Evolutionary conservation across 352 stramenopile genomes (phyloP).

Genomic region (Globisporangium recalcitrans): DNA sequence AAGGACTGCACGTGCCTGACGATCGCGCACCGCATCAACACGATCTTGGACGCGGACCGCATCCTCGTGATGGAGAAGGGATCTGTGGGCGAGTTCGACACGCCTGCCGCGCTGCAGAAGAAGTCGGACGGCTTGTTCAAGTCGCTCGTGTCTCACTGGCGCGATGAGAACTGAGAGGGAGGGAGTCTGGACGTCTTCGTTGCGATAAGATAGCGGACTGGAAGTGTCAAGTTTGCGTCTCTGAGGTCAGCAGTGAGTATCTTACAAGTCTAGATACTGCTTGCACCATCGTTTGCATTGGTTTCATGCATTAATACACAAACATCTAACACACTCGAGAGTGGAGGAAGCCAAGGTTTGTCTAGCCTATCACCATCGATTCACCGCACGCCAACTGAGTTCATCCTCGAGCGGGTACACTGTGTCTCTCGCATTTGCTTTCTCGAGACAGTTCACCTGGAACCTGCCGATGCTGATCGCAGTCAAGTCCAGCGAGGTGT

Average conservation of each 20-base stretch:
- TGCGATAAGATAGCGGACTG: not conserved
- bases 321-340: not conserved
- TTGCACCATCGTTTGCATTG: conserved; percentile 2
- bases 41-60: conserved; percentile 94
- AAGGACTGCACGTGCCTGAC: conserved; percentile 91
- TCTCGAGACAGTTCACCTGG: conserved; percentile 7
- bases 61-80: conserved; percentile 95
- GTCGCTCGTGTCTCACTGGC: conserved; percentile 72
- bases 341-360: no score
- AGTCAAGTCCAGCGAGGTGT: not conserved
- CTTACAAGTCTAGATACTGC: not conserved
- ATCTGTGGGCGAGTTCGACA: conserved; percentile 91
- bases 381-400: not conserved
- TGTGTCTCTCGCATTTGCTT: not conserved
- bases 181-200: no score
- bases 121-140: conserved; percentile 71
- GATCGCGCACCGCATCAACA: conserved; percentile 97
- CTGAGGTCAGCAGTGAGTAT: not conserved
- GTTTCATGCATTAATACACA: conserved; percentile 2
- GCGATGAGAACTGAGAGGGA: conserved; percentile 27
- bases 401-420: conserved; percentile 11
- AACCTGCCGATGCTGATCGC: conserved; percentile 4
- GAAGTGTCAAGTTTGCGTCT: not conserved
- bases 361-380: not conserved
- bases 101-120: conserved; percentile 65